Evolutionary conservation across 768 basidiomycete genomes (phyloP).

Genomic region (Coprinopsis strossmayeri): DNA sequence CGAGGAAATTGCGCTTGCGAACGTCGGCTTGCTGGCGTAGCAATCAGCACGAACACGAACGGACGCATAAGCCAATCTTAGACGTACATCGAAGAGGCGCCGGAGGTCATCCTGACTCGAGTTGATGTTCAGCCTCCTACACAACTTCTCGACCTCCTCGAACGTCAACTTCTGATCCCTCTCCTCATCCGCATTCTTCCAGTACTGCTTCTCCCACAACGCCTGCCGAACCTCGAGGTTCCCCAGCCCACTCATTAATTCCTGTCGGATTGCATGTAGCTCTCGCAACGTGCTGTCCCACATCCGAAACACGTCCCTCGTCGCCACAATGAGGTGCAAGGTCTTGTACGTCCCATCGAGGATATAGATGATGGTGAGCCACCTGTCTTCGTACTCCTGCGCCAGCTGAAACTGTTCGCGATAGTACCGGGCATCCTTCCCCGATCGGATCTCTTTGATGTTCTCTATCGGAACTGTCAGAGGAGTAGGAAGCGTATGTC

Average conservation of each 20-base stretch:
- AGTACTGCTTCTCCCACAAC: conserved; percentile 81
- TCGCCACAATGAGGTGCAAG: conserved; percentile 75
- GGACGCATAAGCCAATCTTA: not conserved
- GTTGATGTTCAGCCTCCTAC: conserved; percentile 65
- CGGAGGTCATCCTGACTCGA: conserved; percentile 52
- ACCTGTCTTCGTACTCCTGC: conserved; percentile 62
- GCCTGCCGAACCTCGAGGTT: conserved; percentile 63
- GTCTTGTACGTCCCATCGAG: conserved; percentile 77
- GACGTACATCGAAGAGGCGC: conserved; percentile 50
- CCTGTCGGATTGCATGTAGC: conserved; percentile 61
- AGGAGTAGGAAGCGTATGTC: not conserved
- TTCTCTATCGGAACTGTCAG: conserved; percentile 80
- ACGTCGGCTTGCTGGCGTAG: conserved; percentile 74
- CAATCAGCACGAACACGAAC: too few species aligned
- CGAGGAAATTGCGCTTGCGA: conserved; percentile 50
- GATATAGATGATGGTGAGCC: conserved; percentile 86
- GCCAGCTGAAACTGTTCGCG: conserved; percentile 69
- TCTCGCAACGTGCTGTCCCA: conserved; percentile 62
- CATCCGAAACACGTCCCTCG: conserved; percentile 42
- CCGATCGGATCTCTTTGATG: conserved; percentile 84
- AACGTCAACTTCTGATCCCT: conserved; percentile 61
- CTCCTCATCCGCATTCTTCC: conserved; percentile 66
- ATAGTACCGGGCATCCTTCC: conserved; percentile 67
- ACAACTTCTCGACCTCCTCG: conserved; percentile 69
- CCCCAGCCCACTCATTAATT: conserved; percentile 70